Evolutionary conservation across 768 basidiomycete species (phyloP), one percentile per base, ranked within the genome.

Genomic region (Termitomyces bulborhizus): DNA sequence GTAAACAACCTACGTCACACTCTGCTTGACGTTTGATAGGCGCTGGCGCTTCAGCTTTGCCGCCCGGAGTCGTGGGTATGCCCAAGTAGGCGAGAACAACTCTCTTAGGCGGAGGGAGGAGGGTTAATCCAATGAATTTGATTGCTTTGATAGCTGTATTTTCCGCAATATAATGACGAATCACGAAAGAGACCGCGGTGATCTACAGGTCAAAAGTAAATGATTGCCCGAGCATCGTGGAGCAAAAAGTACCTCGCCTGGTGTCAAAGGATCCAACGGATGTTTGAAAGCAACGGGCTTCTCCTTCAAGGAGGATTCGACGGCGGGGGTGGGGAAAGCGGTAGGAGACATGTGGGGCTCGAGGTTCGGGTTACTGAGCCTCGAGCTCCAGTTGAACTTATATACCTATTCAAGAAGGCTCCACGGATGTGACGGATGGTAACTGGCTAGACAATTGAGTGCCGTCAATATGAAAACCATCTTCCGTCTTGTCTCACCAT

Each of bases 51-150:
- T 86, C 84, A 1, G 81, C 79, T 44, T 72, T 74, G 26, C 69
- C 74, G 13, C 87, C 88, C 3, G 85, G 81, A 0, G 69, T 65
- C 45, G 85, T 67, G 3, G 91, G 82, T 43, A 94, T 91, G 4
- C 87, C 86, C 43, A 95, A 81, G 56, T 76, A 78, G 1, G 90
- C 86, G 43, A 95, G 81, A 24, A 94, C 92, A 13, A 75, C 78
- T 56, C 75, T 81, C 75, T 93, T 92, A 0, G 86, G 85, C 1
- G 91, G 82, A 12, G 83, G 85, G 26, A 90, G 73, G 5, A 90
- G 77, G 56, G 70, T 74, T 55, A 80, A 81, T 3, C 81, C 82
- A 40, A 90, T 80, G 69, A 92, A 92, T 62, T 85, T 85, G 60
- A 90, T 71, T 0, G 86, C 87, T 60, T 84, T 87, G 12, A 82